These are phyloP conservation scores for Lactarius trivialis DNA, from an alignment of 768 basidiomycete genomes.

Conservation along the genomic window DNA sequence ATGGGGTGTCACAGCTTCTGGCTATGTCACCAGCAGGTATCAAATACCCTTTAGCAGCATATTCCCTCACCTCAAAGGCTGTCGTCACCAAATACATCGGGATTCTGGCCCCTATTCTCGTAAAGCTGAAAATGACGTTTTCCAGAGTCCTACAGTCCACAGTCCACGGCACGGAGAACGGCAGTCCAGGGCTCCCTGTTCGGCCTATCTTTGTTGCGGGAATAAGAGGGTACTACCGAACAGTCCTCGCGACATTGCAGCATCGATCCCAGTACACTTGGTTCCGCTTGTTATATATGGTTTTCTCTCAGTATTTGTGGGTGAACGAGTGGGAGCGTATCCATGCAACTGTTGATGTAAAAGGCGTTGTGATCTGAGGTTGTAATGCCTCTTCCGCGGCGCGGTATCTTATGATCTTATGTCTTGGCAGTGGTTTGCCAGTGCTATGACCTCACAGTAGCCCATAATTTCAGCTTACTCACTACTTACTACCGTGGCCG, in stretches of 20 bases:
- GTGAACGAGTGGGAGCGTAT: slow-evolving; percentile 74
- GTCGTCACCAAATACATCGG: slow-evolving; percentile 55
- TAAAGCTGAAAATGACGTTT: slow-evolving; percentile 40
- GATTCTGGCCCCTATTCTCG: slow-evolving; percentile 42
- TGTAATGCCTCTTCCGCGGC: neutral
- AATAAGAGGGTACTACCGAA: slow-evolving; percentile 45
- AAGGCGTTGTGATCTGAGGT: neutral
- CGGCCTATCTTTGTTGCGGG: slow-evolving; percentile 52
- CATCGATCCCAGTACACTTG: slow-evolving; percentile 78
- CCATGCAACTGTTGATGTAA: slow-evolving; percentile 11
- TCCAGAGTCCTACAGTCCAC: slow-evolving; percentile 4
- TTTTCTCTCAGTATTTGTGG: slow-evolving; percentile 88
- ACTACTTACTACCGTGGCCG: neutral
- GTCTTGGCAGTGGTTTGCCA: neutral
- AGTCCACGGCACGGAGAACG: slow-evolving; percentile 6
- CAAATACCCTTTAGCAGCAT: slow-evolving; percentile 34
- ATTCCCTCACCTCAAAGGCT: slow-evolving; percentile 54
- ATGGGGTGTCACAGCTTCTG: slow-evolving; percentile 45
- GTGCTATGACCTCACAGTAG: neutral
- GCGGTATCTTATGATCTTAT: neutral
- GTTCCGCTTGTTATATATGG: slow-evolving; percentile 83
- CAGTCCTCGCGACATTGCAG: slow-evolving; percentile 60
- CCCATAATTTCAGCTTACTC: neutral
- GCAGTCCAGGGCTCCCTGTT: slow-evolving; percentile 1
- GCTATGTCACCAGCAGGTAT: slow-evolving; percentile 14